These are phyloP conservation scores for Blastocystis sp. DNA, from an alignment of 352 stramenopile genomes.

Conservation along the genomic window DNA sequence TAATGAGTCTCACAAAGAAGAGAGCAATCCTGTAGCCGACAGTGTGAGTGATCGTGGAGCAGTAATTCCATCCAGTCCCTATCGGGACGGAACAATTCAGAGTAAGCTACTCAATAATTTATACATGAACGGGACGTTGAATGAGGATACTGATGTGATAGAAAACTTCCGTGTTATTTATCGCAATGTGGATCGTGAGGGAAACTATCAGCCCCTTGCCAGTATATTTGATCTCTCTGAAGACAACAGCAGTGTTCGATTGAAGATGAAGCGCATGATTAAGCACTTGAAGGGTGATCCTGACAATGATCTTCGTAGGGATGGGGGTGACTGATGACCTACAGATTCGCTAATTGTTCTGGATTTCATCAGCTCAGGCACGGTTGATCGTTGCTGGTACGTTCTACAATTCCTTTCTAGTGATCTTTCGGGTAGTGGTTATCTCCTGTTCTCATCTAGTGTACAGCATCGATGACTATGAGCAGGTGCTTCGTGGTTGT, in stretches of 20 bases:
- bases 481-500: not conserved
- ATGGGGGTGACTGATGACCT: not conserved
- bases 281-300: not conserved
- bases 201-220: not conserved
- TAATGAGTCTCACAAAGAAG: not conserved
- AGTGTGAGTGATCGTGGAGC: too few species aligned
- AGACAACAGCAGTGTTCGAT: not conserved
- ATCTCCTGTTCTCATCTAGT: not conserved
- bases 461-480: slow-evolving; percentile 34
- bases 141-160: not conserved
- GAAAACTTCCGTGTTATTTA: not conserved
- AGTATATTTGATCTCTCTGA: not conserved
- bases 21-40: too few species aligned
- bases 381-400: slow-evolving; percentile 1
- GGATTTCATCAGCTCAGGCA: slow-evolving; percentile 10
- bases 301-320: not conserved
- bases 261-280: slow-evolving; percentile 58
- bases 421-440: not conserved
- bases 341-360: slow-evolving; percentile 16
- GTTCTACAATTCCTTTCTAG: slow-evolving; percentile 21
- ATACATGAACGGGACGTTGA: not conserved
- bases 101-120: not conserved
- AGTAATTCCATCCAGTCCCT: not conserved
- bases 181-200: not conserved
- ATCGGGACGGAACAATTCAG: not conserved